Evolutionary conservation across 2,329 filamentous ascomycete species (phyloP).

Genomic region (Phaeomoniella chlamydospora): DNA sequence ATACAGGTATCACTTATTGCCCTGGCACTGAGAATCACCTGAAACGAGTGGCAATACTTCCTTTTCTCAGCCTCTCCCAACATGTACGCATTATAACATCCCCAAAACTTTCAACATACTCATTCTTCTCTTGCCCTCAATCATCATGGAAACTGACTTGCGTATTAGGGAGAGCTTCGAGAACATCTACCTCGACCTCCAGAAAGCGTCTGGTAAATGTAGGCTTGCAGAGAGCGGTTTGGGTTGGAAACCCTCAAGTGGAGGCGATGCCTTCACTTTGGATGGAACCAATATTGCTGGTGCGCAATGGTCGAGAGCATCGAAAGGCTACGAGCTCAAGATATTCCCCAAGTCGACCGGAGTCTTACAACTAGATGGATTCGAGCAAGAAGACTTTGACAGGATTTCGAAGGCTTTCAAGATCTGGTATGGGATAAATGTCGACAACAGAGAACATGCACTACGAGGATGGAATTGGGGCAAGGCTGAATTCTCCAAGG

Average conservation of each 20-base stretch:
- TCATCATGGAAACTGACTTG: background rate
- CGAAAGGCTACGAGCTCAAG: constrained; percentile 87
- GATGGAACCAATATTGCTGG: constrained; percentile 71
- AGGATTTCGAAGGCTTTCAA: constrained; percentile 88
- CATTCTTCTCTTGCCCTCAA: background rate
- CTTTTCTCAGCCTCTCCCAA: background rate
- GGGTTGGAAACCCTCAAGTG: constrained; percentile 82
- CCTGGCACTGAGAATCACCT: too few relatives aligned
- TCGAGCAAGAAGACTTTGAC: constrained; percentile 87
- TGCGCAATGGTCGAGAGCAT: constrained; percentile 88
- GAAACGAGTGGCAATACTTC: too few relatives aligned
- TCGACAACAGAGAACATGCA: constrained; percentile 88
- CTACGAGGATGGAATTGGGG: constrained; percentile 98
- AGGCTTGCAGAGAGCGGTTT: constrained; percentile 88
- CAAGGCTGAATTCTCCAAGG: constrained; percentile 91
- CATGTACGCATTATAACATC: too few relatives aligned
- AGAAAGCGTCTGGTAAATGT: constrained; percentile 82
- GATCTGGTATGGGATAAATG: constrained; percentile 88
- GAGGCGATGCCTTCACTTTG: constrained; percentile 85
- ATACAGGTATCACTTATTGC: background rate
- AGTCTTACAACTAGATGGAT: constrained; percentile 87
- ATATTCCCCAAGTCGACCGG: constrained; percentile 72
- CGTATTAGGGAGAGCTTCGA: constrained; percentile 80
- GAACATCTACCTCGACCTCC: constrained; percentile 91
- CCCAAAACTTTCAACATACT: too few relatives aligned